phyloP scores from a whole-genome alignment of 805 yeast genomes.

The Limtongia smithiae region DNA sequence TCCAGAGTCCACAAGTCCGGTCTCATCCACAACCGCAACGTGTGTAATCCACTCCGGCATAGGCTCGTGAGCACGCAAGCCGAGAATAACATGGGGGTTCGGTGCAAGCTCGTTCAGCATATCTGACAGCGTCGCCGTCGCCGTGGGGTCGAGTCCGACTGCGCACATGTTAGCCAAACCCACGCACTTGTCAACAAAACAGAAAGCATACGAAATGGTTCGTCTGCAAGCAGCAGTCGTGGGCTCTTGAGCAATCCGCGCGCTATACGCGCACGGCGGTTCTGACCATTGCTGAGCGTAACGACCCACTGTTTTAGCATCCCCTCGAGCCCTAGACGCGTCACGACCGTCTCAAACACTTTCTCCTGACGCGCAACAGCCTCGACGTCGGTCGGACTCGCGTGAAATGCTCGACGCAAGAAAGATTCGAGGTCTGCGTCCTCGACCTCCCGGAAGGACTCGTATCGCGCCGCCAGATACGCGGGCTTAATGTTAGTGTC shows the following conservation, averaged over 20 bases:
- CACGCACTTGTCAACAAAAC: no score
- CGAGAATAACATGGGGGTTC: conserved; percentile 60
- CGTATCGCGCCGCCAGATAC: conserved; percentile 86
- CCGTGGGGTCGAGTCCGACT: conserved; percentile 79
- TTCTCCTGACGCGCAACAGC: conserved; percentile 21
- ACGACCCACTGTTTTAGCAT: conserved; percentile 69
- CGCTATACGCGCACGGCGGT: conserved; percentile 85
- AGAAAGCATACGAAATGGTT: conserved; percentile 57
- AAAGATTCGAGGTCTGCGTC: conserved; percentile 67
- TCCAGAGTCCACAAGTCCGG: conserved; percentile 56
- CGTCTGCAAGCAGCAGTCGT: conserved; percentile 69
- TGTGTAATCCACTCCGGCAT: conserved; percentile 80
- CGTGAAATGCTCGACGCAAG: conserved; percentile 47
- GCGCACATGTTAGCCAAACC: neutral
- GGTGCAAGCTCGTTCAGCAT: conserved; percentile 48
- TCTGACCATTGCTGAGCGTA: conserved; percentile 89
- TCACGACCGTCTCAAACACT: conserved; percentile 43
- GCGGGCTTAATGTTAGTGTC: conserved; percentile 47
- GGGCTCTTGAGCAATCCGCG: conserved; percentile 65
- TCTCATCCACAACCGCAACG: conserved; percentile 56
- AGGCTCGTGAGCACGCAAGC: conserved; percentile 70
- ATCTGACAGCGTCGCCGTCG: conserved; percentile 56
- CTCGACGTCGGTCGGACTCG: conserved; percentile 43
- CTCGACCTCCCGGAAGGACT: conserved; percentile 76
- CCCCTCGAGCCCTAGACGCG: conserved; percentile 51